phyloP scores from a whole-genome alignment of 441 rosid genomes.

The Syzygium syzygioides region DNA sequence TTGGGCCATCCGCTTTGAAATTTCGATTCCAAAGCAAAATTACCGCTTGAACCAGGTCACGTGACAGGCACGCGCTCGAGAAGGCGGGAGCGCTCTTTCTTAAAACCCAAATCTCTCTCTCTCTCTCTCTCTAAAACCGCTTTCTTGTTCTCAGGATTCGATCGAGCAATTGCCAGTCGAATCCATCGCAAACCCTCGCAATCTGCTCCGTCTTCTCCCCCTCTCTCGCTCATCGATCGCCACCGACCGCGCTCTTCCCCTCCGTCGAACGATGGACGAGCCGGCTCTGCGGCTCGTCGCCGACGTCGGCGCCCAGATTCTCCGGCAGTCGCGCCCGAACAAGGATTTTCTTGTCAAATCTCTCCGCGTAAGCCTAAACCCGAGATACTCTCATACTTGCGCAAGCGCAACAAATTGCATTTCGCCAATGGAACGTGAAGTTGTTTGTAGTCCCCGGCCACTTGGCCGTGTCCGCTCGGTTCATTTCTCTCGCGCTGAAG shows the following conservation, averaged over 20 bases:
- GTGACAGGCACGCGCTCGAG: neutral
- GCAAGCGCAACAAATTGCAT: neutral
- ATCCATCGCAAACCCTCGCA: neutral
- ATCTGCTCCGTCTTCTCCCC: neutral
- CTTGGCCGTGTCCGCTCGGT: neutral
- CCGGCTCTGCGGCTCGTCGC: conserved; percentile 42
- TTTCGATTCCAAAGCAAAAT: neutral
- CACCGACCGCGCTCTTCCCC: neutral
- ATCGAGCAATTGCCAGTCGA: neutral
- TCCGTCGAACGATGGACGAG: conserved; percentile 38
- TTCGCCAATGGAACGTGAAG: neutral
- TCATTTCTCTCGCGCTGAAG: neutral
- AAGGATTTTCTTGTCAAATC: conserved; percentile 69
- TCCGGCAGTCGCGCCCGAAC: conserved; percentile 48
- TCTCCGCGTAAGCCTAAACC: conserved; percentile 45
- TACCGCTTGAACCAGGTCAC: neutral
- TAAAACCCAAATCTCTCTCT: neutral
- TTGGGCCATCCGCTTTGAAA: neutral
- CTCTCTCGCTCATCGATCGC: neutral
- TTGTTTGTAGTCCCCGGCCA: neutral
- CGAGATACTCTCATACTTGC: neutral
- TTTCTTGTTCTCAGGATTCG: neutral
- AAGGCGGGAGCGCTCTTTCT: neutral
- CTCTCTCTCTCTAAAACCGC: neutral
- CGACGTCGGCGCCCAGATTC: conserved; percentile 52